Evolutionary conservation across 257 asterid species (phyloP), one percentile per base, ranked within the genome.

Genomic region (Salvia splendens): DNA sequence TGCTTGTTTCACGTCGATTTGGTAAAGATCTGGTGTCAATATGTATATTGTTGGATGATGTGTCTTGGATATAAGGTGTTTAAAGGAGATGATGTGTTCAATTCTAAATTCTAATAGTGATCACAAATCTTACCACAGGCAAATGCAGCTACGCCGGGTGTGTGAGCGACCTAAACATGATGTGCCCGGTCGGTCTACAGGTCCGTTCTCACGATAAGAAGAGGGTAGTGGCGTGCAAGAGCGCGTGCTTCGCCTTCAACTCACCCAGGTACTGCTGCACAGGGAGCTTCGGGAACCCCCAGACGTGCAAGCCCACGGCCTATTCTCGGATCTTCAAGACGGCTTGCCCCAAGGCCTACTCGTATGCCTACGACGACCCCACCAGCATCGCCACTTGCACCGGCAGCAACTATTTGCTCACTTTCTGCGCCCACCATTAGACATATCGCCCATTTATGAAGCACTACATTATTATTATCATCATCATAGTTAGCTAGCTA

Each of bases 301-400:
- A 85, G 61, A 64, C 96, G 40, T 92, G 98, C 87, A 92, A 87
- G 88, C 98, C 98, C 0, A 89, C 98, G 0, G 97, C 97, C 0
- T 92, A 89, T n/a, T 92, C 98, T 0, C 85, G 75, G 77, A 88
- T 92, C 54, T 92, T 92, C 86, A 89, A 92, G 57, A 62, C 86
- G 4, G 98, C 98, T 8, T 92, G 98, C 70, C 98, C 98, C 0
- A 90, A 28, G 76, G 98, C 98, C 4, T 92, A 92, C 76, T 92
- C 97, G n/a, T 92, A 92, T 58, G 98, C 98, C 2, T 92, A 87
- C 56, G 98, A 92, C 70, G 98, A 92, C 79, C 98, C 98, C 67
- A 89, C 98, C 28, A 87, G 96, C 78, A 85, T 92, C 52, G 71
- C 98, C 24, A 92, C 98, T 73, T 92, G 98, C 90, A 92, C 89